phyloP scores from a whole-genome alignment of 140 eudicot genomes.

The Stevia rebaudiana region DNA sequence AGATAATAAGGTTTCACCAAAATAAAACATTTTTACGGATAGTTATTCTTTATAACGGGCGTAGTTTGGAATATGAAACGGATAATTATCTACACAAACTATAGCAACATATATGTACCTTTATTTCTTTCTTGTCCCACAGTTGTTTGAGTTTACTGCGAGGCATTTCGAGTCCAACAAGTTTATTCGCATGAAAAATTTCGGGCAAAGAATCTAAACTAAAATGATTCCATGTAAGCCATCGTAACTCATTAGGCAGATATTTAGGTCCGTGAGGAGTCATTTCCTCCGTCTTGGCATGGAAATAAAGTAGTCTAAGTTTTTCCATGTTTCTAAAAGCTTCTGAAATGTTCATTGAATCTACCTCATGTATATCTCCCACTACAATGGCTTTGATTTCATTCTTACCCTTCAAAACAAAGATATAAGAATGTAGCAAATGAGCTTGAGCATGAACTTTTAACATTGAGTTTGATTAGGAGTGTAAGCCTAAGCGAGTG shows the following conservation, averaged over 20 bases:
- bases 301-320: conserved; percentile 15
- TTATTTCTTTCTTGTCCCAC: conserved; percentile 1
- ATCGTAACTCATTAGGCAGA: conserved; percentile 20
- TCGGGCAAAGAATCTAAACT: conserved; percentile 16
- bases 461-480: not conserved
- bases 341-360: conserved; percentile 12
- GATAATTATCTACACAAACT: not conserved
- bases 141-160: conserved; percentile 6
- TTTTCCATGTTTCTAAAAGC: conserved; percentile 15
- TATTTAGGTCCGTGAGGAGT: conserved; percentile 11
- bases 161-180: conserved; percentile 23
- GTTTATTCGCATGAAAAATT: conserved; percentile 12
- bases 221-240: conserved; percentile 20
- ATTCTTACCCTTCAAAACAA: conserved; percentile 12
- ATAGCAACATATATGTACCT: conserved; percentile 6
- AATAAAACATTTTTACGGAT: not conserved
- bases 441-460: no score
- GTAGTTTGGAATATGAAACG: not conserved
- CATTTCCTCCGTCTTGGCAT: conserved; percentile 12
- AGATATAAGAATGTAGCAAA: not conserved
- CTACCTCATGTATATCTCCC: conserved; percentile 5
- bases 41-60: not conserved
- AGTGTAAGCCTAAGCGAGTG: not conserved
- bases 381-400: conserved; percentile 21
- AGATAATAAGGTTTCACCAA: not conserved